Conservation (phyloP, 352 stramenopile species). For the Globisporangium abappressorium region DNA sequence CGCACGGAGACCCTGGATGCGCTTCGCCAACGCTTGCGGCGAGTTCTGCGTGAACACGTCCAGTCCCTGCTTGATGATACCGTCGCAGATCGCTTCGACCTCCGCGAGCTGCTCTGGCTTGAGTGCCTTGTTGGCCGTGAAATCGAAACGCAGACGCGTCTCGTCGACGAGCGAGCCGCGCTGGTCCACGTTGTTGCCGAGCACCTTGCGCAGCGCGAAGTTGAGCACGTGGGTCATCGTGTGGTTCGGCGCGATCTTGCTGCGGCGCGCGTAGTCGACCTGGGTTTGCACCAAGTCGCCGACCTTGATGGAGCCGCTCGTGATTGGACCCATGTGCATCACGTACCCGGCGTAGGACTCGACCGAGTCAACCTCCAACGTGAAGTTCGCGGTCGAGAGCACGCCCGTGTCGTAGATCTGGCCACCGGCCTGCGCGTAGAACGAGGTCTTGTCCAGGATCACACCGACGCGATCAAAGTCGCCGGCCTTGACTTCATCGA, state of each 20-base stretch:
- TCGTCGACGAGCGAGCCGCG: slow-evolving; percentile 96
- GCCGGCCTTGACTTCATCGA: slow-evolving; percentile 62
- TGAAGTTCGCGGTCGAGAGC: slow-evolving; percentile 47
- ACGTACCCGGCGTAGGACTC: slow-evolving; percentile 96
- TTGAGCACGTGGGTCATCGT: slow-evolving; percentile 99
- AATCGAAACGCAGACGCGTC: slow-evolving; percentile 98
- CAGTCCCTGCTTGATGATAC: slow-evolving; percentile 88
- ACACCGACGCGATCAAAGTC: slow-evolving; percentile 92
- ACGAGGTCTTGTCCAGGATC: slow-evolving; percentile 96
- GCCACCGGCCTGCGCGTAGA: slow-evolving; percentile 98
- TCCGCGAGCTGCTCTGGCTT: slow-evolving; percentile 86
- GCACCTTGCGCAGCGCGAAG: slow-evolving; percentile 93
- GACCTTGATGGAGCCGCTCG: slow-evolving; percentile 71
- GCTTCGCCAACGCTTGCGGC: slow-evolving; percentile 91
- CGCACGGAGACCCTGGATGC: slow-evolving; percentile 95
- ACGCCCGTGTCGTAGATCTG: slow-evolving; percentile 95
- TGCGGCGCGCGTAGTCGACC: slow-evolving; percentile 94
- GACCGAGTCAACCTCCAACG: slow-evolving; percentile 87
- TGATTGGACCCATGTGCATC: slow-evolving; percentile 91
- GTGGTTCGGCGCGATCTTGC: slow-evolving; percentile 97
- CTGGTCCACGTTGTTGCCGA: slow-evolving; percentile 95
- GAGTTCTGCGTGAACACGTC: slow-evolving; percentile 92
- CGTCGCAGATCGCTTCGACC: slow-evolving; percentile 86
- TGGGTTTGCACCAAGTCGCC: slow-evolving; percentile 82
- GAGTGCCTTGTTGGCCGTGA: slow-evolving; percentile 96